Evolutionary conservation across 345 rosid genomes (phyloP).

Genomic region (Iberis pinnata): DNA sequence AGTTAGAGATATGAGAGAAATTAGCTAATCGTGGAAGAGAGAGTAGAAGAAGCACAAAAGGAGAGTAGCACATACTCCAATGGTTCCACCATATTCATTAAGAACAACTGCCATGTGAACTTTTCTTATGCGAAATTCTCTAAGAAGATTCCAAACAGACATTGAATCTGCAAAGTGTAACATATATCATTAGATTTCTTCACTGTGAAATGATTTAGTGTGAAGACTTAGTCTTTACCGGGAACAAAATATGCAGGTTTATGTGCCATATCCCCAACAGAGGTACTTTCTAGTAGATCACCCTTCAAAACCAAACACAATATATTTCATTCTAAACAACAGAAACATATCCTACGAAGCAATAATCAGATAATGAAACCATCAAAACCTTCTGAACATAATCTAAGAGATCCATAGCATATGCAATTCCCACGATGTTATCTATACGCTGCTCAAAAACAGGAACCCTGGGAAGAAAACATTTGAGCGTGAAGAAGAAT

Average conservation of each 20-base stretch:
- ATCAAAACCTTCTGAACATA: slow-evolving; percentile 78
- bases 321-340: slow-evolving; percentile 37
- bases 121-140: slow-evolving; percentile 96
- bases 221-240: slow-evolving; percentile 39
- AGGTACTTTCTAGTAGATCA: slow-evolving; percentile 71
- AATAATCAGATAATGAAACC: slow-evolving; percentile 20
- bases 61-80: slow-evolving; percentile 63
- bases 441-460: slow-evolving; percentile 98
- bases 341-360: background rate
- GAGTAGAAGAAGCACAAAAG: slow-evolving; percentile 8
- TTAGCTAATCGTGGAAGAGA: slow-evolving; percentile 13
- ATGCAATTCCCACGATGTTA: slow-evolving; percentile 92
- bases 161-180: slow-evolving; percentile 72
- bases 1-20: slow-evolving; percentile 3
- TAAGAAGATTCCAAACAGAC: slow-evolving; percentile 99
- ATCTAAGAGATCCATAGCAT: slow-evolving; percentile 97
- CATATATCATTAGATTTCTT: slow-evolving; percentile 4
- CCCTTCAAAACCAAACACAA: slow-evolving; percentile 84
- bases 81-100: slow-evolving; percentile 95
- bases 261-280: slow-evolving; percentile 90
- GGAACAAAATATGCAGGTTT: slow-evolving; percentile 98
- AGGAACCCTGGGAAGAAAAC: slow-evolving; percentile 63
- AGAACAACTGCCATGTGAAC: slow-evolving; percentile 99
- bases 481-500: slow-evolving; percentile 24
- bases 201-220: slow-evolving; percentile 2